Conservation (phyloP, 257 asterid genomes). For the Solanum phureja region DNA sequence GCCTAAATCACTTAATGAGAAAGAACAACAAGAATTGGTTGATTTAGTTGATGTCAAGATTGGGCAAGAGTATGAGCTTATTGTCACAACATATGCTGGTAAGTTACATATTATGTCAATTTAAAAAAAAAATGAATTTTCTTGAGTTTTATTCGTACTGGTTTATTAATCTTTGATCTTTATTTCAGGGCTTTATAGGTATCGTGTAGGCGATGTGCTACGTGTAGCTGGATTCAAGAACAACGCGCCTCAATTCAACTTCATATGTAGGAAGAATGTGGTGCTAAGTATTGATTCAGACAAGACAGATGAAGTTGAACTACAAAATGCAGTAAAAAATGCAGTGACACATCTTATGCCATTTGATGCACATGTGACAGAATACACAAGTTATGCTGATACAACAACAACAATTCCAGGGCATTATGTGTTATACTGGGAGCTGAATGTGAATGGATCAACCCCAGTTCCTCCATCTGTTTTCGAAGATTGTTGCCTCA, state of each 20-base stretch:
- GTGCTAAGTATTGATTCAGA: slow-evolving; percentile 80
- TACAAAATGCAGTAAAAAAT: slow-evolving; percentile 66
- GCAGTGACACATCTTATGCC: slow-evolving; percentile 56
- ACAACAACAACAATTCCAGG: slow-evolving; percentile 50
- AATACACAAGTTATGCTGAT: slow-evolving; percentile 85
- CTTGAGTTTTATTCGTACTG: not conserved
- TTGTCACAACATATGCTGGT: slow-evolving; percentile 94
- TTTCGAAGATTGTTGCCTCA: slow-evolving; percentile 75
- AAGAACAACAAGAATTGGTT: slow-evolving; percentile 55
- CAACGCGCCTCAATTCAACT: slow-evolving; percentile 89
- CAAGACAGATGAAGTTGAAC: slow-evolving; percentile 90
- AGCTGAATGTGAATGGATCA: slow-evolving; percentile 37
- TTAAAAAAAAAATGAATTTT: not conserved
- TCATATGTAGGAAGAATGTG: slow-evolving; percentile 77
- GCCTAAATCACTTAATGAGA: slow-evolving; percentile 47
- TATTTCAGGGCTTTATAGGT: slow-evolving; percentile 61
- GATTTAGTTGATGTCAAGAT: slow-evolving; percentile 66
- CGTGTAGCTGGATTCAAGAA: slow-evolving; percentile 90
- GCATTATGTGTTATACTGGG: slow-evolving; percentile 84
- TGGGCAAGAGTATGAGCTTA: slow-evolving; percentile 83
- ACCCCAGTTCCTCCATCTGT: slow-evolving; percentile 71
- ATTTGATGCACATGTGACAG: slow-evolving; percentile 48
- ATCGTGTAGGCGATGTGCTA: slow-evolving; percentile 83
- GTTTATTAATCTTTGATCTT: not conserved
- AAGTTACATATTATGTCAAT: not conserved